Conservation (phyloP, 192 early-diverging fungal species). For the Umbelopsis sp. region DNA sequence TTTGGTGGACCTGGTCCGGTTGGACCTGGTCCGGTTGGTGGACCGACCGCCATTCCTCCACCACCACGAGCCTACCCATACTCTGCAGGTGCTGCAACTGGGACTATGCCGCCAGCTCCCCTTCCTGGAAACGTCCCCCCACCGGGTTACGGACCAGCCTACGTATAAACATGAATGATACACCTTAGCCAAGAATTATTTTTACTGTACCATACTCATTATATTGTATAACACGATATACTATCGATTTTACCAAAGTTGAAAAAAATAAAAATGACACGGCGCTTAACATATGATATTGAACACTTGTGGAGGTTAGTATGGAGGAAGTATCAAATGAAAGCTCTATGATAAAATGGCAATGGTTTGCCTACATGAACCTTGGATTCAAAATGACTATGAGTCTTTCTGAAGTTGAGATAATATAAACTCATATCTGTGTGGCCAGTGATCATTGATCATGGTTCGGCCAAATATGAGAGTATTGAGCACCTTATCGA, state of each 20-base stretch:
- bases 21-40: not conserved
- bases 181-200: not conserved
- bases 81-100: not conserved
- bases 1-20: not conserved
- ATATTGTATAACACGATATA: too few species aligned
- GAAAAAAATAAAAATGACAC: too few species aligned
- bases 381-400: not conserved
- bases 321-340: too few species aligned
- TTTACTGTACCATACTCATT: too few species aligned
- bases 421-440: constrained; percentile 12
- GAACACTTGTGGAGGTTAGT: too few species aligned
- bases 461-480: constrained; percentile 17
- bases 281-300: too few species aligned
- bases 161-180: not conserved
- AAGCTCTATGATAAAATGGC: not conserved
- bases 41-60: not conserved
- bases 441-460: constrained; percentile 20
- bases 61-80: not conserved
- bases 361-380: not conserved
- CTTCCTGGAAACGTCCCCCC: too few species aligned
- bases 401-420: constrained; percentile 3
- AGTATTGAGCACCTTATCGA: not conserved
- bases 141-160: too few species aligned
- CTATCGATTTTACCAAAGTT: too few species aligned
- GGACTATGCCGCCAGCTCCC: not conserved